These are phyloP conservation scores for Diaporthe sp. DNA, from an alignment of 2,329 filamentous ascomycete genomes.

Conservation along the genomic window DNA sequence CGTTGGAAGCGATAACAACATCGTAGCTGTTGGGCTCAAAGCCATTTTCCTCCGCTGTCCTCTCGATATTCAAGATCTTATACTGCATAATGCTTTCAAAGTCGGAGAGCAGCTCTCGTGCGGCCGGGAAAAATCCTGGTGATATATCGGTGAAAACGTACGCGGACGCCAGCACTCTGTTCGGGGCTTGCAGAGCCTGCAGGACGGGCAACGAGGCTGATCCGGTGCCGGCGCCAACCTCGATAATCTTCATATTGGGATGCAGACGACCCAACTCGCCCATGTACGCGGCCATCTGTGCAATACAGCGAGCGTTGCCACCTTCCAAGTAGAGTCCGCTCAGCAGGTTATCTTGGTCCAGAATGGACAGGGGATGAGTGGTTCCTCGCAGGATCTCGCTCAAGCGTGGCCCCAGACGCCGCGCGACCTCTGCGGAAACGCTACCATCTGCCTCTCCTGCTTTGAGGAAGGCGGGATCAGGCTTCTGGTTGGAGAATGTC, in stretches of 20 bases:
- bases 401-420: conserved; percentile 13
- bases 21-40: conserved; percentile 47
- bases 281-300: conserved; percentile 14
- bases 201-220: background rate
- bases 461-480: conserved; percentile 12
- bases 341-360: conserved; percentile 51
- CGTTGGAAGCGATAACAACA: conserved; percentile 47
- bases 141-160: conserved; percentile 59
- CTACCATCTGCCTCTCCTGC: background rate
- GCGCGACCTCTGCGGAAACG: background rate
- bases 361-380: conserved; percentile 49
- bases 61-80: conserved; percentile 46
- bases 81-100: conserved; percentile 45
- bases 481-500: background rate
- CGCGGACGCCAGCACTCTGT: background rate
- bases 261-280: conserved; percentile 38
- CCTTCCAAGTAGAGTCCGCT: conserved; percentile 48
- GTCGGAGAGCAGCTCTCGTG: conserved; percentile 45
- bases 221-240: conserved; percentile 24
- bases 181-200: conserved; percentile 6
- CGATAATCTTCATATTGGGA: conserved; percentile 40
- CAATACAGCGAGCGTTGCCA: conserved; percentile 40
- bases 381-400: conserved; percentile 48
- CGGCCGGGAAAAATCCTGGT: conserved; percentile 52
- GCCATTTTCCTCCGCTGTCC: conserved; percentile 45